Evolutionary conservation across 257 asterid species (phyloP).

Genomic region (Scutellaria galericulata): DNA sequence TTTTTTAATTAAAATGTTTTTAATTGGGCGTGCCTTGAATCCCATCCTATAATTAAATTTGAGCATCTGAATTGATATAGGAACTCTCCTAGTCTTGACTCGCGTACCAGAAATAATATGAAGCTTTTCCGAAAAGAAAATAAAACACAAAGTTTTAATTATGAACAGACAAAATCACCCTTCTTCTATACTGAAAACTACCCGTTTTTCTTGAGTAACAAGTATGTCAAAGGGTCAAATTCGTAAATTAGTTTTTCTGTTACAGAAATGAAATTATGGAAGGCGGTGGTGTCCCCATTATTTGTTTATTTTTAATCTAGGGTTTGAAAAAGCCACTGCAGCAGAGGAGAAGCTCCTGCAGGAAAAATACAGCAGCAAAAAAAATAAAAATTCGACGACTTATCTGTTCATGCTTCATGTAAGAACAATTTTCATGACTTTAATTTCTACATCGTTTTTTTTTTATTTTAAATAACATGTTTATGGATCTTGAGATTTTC

Average conservation of each 20-base stretch:
- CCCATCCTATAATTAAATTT: too few relatives aligned
- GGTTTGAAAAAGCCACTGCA: conserved; percentile 37
- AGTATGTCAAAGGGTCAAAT: conserved; percentile 24
- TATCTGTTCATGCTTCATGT: conserved; percentile 31
- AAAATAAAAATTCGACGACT: conserved; percentile 38
- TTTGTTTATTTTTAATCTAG: conserved; percentile 24
- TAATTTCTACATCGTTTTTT: neutral
- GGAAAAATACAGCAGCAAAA: neutral
- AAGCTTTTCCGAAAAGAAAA: neutral
- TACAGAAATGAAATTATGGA: conserved; percentile 16
- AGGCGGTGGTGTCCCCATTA: conserved; percentile 37
- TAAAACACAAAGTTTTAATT: neutral
- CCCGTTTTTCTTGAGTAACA: conserved; percentile 21
- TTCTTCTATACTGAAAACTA: neutral
- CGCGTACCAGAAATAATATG: neutral
- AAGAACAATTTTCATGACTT: conserved; percentile 20
- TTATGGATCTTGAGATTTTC: neutral
- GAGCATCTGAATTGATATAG: too few relatives aligned
- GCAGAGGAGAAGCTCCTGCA: conserved; percentile 14
- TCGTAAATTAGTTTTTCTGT: neutral
- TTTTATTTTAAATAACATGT: neutral
- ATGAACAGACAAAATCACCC: conserved; percentile 33
- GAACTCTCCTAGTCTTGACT: too few relatives aligned
- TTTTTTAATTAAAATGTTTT: too few relatives aligned
- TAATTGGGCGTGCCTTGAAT: too few relatives aligned